phyloP scores from a whole-genome alignment of 352 stramenopile genomes.

The Saprolegnia parasitica region DNA sequence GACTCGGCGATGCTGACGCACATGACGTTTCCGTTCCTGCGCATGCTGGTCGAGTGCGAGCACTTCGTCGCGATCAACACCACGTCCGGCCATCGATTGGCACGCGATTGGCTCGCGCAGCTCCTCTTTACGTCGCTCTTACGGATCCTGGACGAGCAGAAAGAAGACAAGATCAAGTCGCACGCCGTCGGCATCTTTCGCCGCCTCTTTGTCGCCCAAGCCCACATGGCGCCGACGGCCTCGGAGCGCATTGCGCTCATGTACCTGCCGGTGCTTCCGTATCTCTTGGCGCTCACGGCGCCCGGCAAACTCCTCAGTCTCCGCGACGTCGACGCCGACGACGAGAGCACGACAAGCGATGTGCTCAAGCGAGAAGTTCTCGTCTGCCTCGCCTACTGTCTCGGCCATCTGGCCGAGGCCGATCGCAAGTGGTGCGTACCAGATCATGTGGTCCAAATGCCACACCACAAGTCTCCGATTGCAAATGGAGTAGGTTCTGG shows the following conservation, averaged over 20 bases:
- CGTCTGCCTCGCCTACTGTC: background rate
- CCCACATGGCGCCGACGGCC: conserved; percentile 42
- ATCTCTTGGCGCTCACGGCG: conserved; percentile 46
- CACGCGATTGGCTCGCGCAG: conserved; percentile 49
- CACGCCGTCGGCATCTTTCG: conserved; percentile 50
- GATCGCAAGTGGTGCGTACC: conserved; percentile 1
- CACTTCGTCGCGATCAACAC: conserved; percentile 62
- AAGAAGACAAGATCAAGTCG: conserved; percentile 54
- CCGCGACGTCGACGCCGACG: conserved; percentile 28
- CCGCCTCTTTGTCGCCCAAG: conserved; percentile 59
- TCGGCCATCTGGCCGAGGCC: background rate
- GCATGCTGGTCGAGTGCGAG: conserved; percentile 63
- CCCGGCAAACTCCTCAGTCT: conserved; percentile 48
- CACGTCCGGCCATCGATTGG: conserved; percentile 11
- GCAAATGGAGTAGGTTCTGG: conserved; percentile 16
- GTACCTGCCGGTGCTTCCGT: conserved; percentile 50
- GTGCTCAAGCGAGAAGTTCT: conserved; percentile 16
- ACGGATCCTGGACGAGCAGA: conserved; percentile 48
- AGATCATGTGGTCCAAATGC: too few relatives aligned
- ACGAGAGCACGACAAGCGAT: background rate
- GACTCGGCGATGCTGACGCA: conserved; percentile 57
- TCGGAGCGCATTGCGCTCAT: conserved; percentile 55
- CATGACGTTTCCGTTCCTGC: conserved; percentile 61
- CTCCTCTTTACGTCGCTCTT: conserved; percentile 51
- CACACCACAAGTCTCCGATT: too few relatives aligned